phyloP scores from a whole-genome alignment of 176 grass and related monocot genomes.

The Aegilops tauschii region DNA sequence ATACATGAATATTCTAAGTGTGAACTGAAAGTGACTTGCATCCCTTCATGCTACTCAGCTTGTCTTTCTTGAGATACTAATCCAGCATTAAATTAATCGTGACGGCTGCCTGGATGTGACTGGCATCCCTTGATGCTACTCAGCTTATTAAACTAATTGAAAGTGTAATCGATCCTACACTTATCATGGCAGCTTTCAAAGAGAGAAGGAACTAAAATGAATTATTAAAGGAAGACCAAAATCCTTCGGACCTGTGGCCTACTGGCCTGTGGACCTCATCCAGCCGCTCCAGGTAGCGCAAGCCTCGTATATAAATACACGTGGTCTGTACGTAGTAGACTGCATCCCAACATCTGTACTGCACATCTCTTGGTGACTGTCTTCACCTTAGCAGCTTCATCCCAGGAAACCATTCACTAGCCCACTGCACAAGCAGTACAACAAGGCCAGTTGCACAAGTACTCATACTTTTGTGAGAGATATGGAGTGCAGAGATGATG shows the following conservation, averaged over 20 bases:
- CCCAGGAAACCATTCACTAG: constrained; percentile 18
- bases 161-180: no score
- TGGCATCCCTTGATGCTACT: constrained; percentile 3
- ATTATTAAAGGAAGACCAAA: constrained; percentile 20
- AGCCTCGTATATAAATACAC: constrained; percentile 28
- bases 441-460: no score
- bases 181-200: constrained; percentile 23
- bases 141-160: neutral
- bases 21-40: constrained; percentile 39
- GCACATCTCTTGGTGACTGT: constrained; percentile 14
- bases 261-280: neutral
- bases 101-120: constrained; percentile 30
- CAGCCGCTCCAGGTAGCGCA: neutral
- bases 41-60: neutral
- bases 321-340: constrained; percentile 18
- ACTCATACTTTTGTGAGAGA: no score
- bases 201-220: constrained; percentile 24
- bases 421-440: neutral
- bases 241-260: neutral
- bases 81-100: constrained; percentile 29
- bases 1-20: constrained; percentile 34
- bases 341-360: neutral
- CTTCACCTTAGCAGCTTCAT: constrained; percentile 34
- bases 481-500: no score
- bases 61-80: constrained; percentile 35